Evolutionary conservation across 805 yeast genomes (phyloP), one percentile per base, ranked within the genome.

Genomic region (Yamadazyma sp.): DNA sequence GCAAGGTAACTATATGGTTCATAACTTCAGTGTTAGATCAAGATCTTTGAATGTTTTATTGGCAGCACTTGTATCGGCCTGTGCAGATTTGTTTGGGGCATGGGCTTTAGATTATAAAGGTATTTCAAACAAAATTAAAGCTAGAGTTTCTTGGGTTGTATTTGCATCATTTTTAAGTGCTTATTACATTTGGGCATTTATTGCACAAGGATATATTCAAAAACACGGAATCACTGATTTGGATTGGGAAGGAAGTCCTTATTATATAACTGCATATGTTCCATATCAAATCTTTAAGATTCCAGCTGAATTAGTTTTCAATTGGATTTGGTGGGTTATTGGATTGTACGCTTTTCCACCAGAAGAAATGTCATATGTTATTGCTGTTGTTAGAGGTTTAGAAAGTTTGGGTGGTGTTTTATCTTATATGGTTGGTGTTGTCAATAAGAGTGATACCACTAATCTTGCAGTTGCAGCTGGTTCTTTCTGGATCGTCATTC

Each of bases 261-360:
- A 40, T 14, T 53, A 42, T 27, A 30, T 33, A 15, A 46, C 32
- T 22, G 17, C 49, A 3, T 52, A 35, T 31, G 38, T 52, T 17
- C 56, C 56, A 5, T 39, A 48, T 18, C 49, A 45, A 27, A 23
- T 52, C 7, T 52, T 49, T 37, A 51, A 46, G 16, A 41, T 50
- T 16, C 42, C 46, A 3, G 39, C 37, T 26, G 56, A 53, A 37
- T 35, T 45, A 7, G 33, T 43, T 3, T 50, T 49, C 40, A 48
- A 50, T 24, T 52, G 55, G 55, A 31, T 48, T 16, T 50, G 44
- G 32, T 53, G 58, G 58, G 43, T 45, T 3, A 39, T 48, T 23
- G 50, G 56, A 12, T 41, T 43, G 8, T 49, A 41, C 23, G 47
- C 45, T 11, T 52, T 45, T 30, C 15, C 36, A 2, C 28, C 45